phyloP scores from a whole-genome alignment of 139 green algal genomes.

The Auxenochlorella protothecoides region DNA sequence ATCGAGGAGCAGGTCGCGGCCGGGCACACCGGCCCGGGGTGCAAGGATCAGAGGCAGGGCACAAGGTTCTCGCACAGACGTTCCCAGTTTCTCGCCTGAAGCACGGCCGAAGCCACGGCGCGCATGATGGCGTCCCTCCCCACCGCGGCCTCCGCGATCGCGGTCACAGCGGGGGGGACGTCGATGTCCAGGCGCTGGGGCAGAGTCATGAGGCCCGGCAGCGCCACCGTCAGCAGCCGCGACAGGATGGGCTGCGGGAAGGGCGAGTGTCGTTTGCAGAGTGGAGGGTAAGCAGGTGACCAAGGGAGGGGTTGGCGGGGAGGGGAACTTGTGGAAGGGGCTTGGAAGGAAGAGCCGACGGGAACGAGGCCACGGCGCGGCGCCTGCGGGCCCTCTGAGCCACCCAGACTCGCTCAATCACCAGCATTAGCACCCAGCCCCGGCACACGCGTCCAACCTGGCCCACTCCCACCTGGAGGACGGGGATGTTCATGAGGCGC shows the following conservation, averaged over 20 bases:
- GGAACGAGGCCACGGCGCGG: no score
- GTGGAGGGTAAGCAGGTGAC: neutral
- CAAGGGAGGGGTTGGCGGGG: neutral
- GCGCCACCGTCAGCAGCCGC: constrained; percentile 81
- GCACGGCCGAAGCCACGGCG: constrained; percentile 72
- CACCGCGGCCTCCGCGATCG: constrained; percentile 81
- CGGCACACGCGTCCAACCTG: no score
- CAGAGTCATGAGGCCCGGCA: constrained; percentile 90
- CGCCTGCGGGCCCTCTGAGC: no score
- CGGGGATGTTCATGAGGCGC: constrained; percentile 81
- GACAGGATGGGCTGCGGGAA: constrained; percentile 68
- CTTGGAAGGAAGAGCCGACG: no score
- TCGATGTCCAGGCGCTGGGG: constrained; percentile 80
- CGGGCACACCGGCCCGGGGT: no score
- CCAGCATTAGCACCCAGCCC: neutral
- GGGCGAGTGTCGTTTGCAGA: neutral
- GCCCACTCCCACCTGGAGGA: constrained; percentile 53
- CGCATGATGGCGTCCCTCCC: constrained; percentile 85
- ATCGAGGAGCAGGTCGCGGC: no score
- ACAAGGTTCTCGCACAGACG: no score
- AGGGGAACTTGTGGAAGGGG: neutral
- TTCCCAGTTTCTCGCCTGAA: constrained; percentile 36
- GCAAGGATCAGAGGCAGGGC: no score
- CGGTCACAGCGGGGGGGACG: constrained; percentile 78
- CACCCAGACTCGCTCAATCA: no score